Percentiles rank a stretch among this genome's conserved stretches.
Evolutionary conservation across 805 yeast genomes (phyloP).

Genomic region (Teunomyces aglyptinius): DNA sequence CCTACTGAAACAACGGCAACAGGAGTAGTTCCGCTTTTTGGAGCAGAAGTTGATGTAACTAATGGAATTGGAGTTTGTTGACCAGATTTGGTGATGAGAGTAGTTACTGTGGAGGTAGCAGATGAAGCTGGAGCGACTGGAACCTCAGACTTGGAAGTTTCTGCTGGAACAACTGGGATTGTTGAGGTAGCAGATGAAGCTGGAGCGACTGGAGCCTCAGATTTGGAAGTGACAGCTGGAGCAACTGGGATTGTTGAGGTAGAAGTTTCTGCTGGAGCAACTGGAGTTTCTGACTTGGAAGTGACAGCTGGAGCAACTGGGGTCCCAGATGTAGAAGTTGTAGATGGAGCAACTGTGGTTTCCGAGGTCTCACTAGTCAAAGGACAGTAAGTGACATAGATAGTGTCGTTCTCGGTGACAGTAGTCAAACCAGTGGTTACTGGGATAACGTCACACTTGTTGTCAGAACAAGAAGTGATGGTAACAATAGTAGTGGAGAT

Average conservation of each 20-base stretch:
- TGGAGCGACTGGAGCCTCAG: background rate
- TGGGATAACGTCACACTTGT: constrained; percentile 22
- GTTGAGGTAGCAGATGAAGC: background rate
- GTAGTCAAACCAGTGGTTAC: constrained; percentile 37
- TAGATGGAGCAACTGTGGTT: background rate
- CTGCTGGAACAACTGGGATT: constrained; percentile 7
- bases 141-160: background rate
- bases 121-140: constrained; percentile 1
- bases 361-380: background rate
- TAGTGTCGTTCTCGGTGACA: constrained; percentile 21
- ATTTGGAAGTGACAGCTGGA: constrained; percentile 2
- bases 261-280: background rate
- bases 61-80: constrained; percentile 4
- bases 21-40: constrained; percentile 7
- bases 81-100: background rate
- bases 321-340: constrained; percentile 2
- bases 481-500: constrained; percentile 14
- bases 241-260: constrained; percentile 5
- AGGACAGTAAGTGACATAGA: constrained; percentile 10
- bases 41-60: constrained; percentile 1
- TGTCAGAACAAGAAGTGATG: constrained; percentile 14
- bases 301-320: constrained; percentile 5
- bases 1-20: constrained; percentile 7
- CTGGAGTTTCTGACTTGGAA: constrained; percentile 2
- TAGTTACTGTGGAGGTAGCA: background rate